Conservation (phyloP, 1,139 yeast genomes). For the Taphrina sp. region DNA sequence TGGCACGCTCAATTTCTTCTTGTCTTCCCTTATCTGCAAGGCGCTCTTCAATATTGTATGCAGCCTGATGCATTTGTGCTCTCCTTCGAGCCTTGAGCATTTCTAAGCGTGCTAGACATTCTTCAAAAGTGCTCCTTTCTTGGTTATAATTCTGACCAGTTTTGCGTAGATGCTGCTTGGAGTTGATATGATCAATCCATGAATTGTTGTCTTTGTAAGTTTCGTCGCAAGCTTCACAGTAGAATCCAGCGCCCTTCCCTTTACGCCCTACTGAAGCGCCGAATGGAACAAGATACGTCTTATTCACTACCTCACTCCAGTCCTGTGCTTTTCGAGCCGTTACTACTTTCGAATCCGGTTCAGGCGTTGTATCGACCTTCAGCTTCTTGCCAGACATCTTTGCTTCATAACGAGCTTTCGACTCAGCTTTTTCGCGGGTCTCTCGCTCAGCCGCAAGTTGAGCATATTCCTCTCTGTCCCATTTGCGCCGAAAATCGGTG, state of each 20-base stretch:
- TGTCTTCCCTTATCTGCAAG: conserved; percentile 41
- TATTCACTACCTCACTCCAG: conserved; percentile 44
- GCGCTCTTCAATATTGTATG: conserved; percentile 49
- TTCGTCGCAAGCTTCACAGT: conserved; percentile 74
- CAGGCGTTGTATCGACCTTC: conserved; percentile 15
- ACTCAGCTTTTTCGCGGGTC: conserved; percentile 28
- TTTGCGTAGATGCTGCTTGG: conserved; percentile 47
- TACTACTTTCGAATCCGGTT: conserved; percentile 41
- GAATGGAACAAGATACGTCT: conserved; percentile 50
- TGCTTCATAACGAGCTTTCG: conserved; percentile 30
- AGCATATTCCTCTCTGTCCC: conserved; percentile 33
- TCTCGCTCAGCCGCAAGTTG: conserved; percentile 31
- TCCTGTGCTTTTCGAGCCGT: conserved; percentile 39
- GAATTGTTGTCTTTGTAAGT: conserved; percentile 80
- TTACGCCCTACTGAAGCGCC: conserved; percentile 51
- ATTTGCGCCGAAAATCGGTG: conserved; percentile 30
- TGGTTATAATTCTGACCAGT: conserved; percentile 43
- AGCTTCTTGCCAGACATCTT: conserved; percentile 25
- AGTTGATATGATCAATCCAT: conserved; percentile 77
- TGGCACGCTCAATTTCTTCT: conserved; percentile 38
- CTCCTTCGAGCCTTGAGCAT: conserved; percentile 43
- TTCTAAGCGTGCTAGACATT: conserved; percentile 44
- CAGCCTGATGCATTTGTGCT: conserved; percentile 47
- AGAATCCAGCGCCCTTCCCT: conserved; percentile 75
- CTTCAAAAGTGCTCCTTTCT: conserved; percentile 45